Percentiles rank a stretch among this genome's conserved stretches.
Evolutionary conservation across 352 stramenopile species (phyloP).

Genomic region (Pythium aristosporum): DNA sequence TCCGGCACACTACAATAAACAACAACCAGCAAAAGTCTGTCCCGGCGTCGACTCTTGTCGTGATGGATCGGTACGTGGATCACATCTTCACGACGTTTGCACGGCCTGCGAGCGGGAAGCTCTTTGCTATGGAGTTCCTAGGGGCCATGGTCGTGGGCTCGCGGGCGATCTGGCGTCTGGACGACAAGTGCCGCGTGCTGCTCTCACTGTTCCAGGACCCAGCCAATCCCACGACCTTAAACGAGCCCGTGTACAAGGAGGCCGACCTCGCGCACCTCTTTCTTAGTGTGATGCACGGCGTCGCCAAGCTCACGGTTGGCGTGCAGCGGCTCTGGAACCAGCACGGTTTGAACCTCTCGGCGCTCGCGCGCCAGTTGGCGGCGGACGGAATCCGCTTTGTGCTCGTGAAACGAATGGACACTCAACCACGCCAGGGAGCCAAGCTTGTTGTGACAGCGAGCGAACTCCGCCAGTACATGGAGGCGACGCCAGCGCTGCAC

Average conservation of each 20-base stretch:
- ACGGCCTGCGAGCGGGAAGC: slow-evolving; percentile 10
- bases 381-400: slow-evolving; percentile 21
- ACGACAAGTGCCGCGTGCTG: slow-evolving; percentile 57
- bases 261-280: slow-evolving; percentile 55
- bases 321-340: slow-evolving; percentile 40
- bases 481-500: slow-evolving; percentile 30
- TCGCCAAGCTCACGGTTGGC: slow-evolving; percentile 49
- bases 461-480: slow-evolving; percentile 40
- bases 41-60: slow-evolving; percentile 8
- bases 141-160: slow-evolving; percentile 55
- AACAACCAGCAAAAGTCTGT: slow-evolving; percentile 13
- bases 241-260: slow-evolving; percentile 43
- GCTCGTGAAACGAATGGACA: neutral
- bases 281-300: slow-evolving; percentile 56
- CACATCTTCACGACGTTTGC: slow-evolving; percentile 65
- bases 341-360: slow-evolving; percentile 24
- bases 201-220: slow-evolving; percentile 56
- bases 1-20: neutral
- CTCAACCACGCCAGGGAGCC: neutral
- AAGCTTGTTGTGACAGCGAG: slow-evolving; percentile 14
- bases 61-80: slow-evolving; percentile 55
- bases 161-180: slow-evolving; percentile 56
- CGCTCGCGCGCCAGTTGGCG: slow-evolving; percentile 28
- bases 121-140: slow-evolving; percentile 68
- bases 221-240: slow-evolving; percentile 17